Conservation (phyloP, 306 rosid species). For the Sophora flavescens region DNA sequence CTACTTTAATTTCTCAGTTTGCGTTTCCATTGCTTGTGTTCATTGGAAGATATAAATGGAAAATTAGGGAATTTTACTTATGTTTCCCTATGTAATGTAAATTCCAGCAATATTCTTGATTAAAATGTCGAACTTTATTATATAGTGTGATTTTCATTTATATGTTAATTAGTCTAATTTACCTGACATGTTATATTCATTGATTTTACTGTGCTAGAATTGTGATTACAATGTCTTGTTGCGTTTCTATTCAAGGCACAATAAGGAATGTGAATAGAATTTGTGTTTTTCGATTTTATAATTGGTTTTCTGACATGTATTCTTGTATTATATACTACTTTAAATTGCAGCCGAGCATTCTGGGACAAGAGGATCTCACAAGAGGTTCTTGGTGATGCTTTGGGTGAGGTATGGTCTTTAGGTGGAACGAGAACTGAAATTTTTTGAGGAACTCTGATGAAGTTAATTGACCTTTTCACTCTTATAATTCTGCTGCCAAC, state of each 20-base stretch:
- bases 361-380: slow-evolving; percentile 57
- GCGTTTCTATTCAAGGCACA: not conserved
- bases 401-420: slow-evolving; percentile 48
- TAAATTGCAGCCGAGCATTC: slow-evolving; percentile 46
- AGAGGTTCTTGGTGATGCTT: slow-evolving; percentile 53
- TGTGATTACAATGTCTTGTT: not conserved
- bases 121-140: not conserved
- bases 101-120: not conserved
- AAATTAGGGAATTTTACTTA: not conserved
- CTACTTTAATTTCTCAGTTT: not conserved
- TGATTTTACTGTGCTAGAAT: not conserved
- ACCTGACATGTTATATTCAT: not conserved
- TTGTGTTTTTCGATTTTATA: not conserved
- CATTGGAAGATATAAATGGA: not conserved
- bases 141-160: not conserved
- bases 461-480: not conserved
- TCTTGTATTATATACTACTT: not conserved
- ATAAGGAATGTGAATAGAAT: not conserved
- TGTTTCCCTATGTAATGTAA: not conserved
- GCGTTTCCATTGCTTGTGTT: not conserved
- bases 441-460: not conserved
- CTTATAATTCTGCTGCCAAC: not conserved
- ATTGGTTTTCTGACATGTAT: not conserved
- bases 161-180: not conserved
- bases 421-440: not conserved